phyloP scores from a whole-genome alignment of 305 asterid genomes.

The Solanum hybrid region DNA sequence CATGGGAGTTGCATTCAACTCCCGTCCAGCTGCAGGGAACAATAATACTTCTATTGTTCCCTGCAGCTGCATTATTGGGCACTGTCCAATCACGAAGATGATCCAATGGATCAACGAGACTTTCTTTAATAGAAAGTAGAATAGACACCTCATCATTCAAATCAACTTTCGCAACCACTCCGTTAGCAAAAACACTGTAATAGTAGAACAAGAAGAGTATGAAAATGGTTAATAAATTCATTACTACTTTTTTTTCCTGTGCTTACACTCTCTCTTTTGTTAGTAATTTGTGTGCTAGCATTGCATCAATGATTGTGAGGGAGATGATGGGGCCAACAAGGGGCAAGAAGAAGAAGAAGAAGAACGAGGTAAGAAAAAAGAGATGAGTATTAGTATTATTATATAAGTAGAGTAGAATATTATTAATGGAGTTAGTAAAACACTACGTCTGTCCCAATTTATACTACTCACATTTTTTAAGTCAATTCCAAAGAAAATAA shows the following conservation, averaged over 20 bases:
- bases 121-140: slow-evolving; percentile 42
- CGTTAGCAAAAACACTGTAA: slow-evolving; percentile 12
- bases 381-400: slow-evolving; percentile 21
- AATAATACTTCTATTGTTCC: background rate
- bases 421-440: background rate
- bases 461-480: background rate
- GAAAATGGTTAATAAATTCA: slow-evolving; percentile 23
- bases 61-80: slow-evolving; percentile 13
- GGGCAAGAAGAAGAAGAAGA: background rate
- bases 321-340: slow-evolving; percentile 23
- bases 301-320: slow-evolving; percentile 18
- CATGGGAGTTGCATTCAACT: slow-evolving; percentile 55
- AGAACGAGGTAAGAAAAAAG: slow-evolving; percentile 13
- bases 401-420: slow-evolving; percentile 7
- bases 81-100: slow-evolving; percentile 50
- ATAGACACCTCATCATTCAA: slow-evolving; percentile 26
- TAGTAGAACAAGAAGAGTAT: slow-evolving; percentile 19
- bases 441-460: accelerated
- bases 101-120: slow-evolving; percentile 49
- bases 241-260: slow-evolving; percentile 13
- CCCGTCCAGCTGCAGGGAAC: slow-evolving; percentile 69
- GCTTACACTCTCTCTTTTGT: background rate
- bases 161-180: slow-evolving; percentile 10
- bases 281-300: slow-evolving; percentile 6
- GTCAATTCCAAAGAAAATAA: background rate